phyloP scores from a whole-genome alignment of 2,329 filamentous ascomycete species.

The Chrysoporthe cubensis region DNA sequence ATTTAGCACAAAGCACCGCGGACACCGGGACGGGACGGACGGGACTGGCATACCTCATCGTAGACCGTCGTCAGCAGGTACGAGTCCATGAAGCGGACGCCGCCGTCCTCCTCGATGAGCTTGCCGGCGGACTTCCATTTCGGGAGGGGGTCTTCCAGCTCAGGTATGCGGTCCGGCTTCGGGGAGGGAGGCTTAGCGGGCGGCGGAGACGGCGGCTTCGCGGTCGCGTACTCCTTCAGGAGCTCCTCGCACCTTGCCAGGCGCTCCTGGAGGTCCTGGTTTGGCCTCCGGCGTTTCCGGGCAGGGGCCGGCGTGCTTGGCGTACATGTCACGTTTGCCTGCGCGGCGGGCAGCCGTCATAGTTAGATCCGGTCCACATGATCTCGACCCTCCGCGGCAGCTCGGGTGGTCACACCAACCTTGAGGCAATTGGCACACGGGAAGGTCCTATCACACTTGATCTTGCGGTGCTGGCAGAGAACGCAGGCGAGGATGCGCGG shows the following conservation, averaged over 20 bases:
- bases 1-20: slow-evolving; percentile 26
- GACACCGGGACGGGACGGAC: neutral
- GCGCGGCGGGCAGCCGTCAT: neutral
- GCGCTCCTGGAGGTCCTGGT: slow-evolving; percentile 65
- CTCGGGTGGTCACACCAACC: slow-evolving; percentile 42
- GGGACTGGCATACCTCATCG: slow-evolving; percentile 51
- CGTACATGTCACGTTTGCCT: slow-evolving; percentile 64
- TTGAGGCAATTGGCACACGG: slow-evolving; percentile 65
- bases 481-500: slow-evolving; percentile 57
- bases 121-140: slow-evolving; percentile 55
- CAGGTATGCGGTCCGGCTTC: slow-evolving; percentile 31
- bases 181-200: slow-evolving; percentile 30
- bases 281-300: slow-evolving; percentile 61
- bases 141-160: slow-evolving; percentile 38
- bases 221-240: slow-evolving; percentile 59
- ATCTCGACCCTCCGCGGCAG: neutral
- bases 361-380: neutral
- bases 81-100: slow-evolving; percentile 61
- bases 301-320: slow-evolving; percentile 64
- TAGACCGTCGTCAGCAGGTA: slow-evolving; percentile 58
- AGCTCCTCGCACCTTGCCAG: slow-evolving; percentile 62
- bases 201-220: slow-evolving; percentile 32
- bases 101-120: slow-evolving; percentile 59
- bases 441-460: slow-evolving; percentile 63
- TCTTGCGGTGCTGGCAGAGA: slow-evolving; percentile 64